Conservation (phyloP, 179 eudicot genomes). For the Sideroxylon spinosum region DNA sequence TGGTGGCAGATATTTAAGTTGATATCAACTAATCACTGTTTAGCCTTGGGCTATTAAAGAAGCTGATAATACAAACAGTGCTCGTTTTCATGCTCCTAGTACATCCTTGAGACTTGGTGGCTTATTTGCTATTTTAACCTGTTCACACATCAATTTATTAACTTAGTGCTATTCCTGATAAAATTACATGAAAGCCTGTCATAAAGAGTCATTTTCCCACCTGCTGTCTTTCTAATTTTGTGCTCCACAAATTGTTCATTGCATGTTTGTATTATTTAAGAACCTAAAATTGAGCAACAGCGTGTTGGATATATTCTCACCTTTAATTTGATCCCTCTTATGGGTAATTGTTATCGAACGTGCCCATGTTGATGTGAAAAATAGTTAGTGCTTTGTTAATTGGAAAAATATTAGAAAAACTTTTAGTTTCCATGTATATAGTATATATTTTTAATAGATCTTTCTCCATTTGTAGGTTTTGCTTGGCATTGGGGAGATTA, state of each 20-base stretch:
- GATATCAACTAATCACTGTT: background rate
- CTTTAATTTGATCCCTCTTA: constrained; percentile 5
- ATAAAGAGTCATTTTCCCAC: background rate
- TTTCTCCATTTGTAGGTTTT: constrained; percentile 50
- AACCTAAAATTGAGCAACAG: background rate
- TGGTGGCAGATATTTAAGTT: background rate
- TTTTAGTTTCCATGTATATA: background rate
- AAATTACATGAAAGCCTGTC: background rate
- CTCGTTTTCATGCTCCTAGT: background rate
- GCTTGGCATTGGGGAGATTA: constrained; percentile 79
- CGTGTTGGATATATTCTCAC: background rate
- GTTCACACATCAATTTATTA: background rate
- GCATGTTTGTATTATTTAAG: background rate
- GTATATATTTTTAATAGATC: background rate
- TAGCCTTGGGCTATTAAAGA: background rate
- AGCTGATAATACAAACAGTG: constrained; percentile 1
- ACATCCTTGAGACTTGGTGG: background rate
- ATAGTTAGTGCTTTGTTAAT: background rate
- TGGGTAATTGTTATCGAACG: background rate
- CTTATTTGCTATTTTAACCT: background rate
- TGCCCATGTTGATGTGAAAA: background rate
- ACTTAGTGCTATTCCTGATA: background rate
- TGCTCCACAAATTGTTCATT: background rate
- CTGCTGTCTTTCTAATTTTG: background rate
- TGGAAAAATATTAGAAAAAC: background rate